Conservation (phyloP, 257 asterid species). For the Craterostigma plantagineum region DNA sequence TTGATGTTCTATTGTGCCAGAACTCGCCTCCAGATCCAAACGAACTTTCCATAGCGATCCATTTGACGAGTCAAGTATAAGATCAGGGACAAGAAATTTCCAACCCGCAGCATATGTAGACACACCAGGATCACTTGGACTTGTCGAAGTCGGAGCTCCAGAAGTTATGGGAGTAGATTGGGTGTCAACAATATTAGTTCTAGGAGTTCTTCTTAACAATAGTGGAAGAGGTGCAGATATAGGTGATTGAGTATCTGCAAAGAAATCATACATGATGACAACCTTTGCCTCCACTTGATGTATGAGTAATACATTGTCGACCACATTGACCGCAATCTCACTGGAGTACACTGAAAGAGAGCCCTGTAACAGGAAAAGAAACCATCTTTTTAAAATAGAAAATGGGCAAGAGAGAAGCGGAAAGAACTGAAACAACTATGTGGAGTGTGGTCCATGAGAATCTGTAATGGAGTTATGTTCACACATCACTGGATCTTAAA, state of each 20-base stretch:
- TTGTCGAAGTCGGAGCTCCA: constrained; percentile 23
- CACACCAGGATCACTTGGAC: constrained; percentile 27
- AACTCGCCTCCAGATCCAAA: constrained; percentile 83
- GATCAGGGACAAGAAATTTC: constrained; percentile 81
- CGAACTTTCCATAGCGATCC: constrained; percentile 70
- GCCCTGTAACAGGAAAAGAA: constrained; percentile 37
- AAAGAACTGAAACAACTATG: not conserved
- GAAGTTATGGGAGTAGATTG: constrained; percentile 22
- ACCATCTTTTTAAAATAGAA: constrained; percentile 9
- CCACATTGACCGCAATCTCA: constrained; percentile 53
- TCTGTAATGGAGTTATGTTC: no score
- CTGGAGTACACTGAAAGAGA: constrained; percentile 74
- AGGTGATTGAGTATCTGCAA: constrained; percentile 58
- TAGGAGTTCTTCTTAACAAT: constrained; percentile 51
- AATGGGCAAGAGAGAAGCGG: not conserved
- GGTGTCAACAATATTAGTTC: constrained; percentile 27
- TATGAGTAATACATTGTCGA: constrained; percentile 77
- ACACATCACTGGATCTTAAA: no score
- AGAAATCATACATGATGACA: constrained; percentile 67
- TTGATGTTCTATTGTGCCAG: constrained; percentile 6
- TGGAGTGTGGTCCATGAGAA: no score
- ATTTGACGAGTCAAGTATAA: constrained; percentile 52
- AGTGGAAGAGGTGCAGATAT: constrained; percentile 95
- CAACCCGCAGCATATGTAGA: constrained; percentile 62
- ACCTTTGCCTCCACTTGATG: constrained; percentile 97